These are phyloP conservation scores for Podospora sp. DNA, from an alignment of 495 filamentous ascomycete genomes.

Conservation along the genomic window DNA sequence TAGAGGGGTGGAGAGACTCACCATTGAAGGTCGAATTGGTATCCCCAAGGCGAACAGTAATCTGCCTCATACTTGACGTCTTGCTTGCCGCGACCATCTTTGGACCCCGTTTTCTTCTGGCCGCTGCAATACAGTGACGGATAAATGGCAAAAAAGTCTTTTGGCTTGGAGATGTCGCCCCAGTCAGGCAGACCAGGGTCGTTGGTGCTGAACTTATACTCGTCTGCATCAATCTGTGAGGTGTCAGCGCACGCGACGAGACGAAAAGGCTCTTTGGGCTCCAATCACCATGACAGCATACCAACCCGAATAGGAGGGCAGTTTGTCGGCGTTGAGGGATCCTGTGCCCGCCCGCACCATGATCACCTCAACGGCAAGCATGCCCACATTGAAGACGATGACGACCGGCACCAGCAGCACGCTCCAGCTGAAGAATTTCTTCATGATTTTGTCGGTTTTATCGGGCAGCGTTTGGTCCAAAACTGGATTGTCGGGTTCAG, in stretches of 20 bases:
- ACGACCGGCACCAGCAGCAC: conserved; percentile 11
- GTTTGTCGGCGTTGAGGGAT: conserved; percentile 8
- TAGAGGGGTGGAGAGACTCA: not conserved
- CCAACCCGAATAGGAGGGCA: not conserved
- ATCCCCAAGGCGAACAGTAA: conserved; percentile 20
- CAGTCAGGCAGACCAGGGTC: conserved; percentile 17
- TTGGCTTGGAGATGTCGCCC: conserved; percentile 12
- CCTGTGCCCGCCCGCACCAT: conserved; percentile 14
- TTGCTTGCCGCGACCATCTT: not conserved
- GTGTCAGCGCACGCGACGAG: not conserved
- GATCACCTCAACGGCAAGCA: not conserved
- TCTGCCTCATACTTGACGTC: conserved; percentile 8
- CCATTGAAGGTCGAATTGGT: conserved; percentile 20
- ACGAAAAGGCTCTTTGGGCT: not conserved
- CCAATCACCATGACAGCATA: conserved; percentile 2
- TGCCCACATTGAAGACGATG: not conserved
- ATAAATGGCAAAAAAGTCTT: conserved; percentile 21
- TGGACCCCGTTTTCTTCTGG: not conserved
- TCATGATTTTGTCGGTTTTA: not conserved
- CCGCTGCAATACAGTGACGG: conserved; percentile 22
- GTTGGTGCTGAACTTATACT: not conserved
- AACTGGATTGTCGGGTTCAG: not conserved
- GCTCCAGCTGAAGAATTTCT: conserved; percentile 11
- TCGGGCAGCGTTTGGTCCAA: not conserved
- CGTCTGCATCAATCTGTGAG: conserved; percentile 13